Conservation (phyloP, 257 asterid species). For the Solanum chmielewskii region DNA sequence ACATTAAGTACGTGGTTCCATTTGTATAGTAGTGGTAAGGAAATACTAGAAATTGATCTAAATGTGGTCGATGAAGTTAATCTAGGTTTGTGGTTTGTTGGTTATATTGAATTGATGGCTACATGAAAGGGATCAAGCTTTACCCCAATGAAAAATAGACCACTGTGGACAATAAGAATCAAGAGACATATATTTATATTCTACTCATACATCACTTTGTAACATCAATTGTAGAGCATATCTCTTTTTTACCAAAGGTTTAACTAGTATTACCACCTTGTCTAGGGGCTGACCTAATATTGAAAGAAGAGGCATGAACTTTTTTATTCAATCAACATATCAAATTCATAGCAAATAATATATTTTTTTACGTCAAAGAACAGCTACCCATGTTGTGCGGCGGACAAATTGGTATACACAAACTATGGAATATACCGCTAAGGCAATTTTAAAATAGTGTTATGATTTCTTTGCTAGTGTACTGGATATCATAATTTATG, state of each 20-base stretch:
- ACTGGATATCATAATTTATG: too few relatives aligned
- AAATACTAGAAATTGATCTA: conserved; percentile 24
- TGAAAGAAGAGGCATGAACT: neutral
- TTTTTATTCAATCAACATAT: too few relatives aligned
- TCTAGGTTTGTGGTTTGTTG: conserved; percentile 34
- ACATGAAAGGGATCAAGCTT: conserved; percentile 57
- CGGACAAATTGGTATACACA: too few relatives aligned
- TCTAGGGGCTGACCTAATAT: neutral
- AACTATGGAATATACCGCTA: too few relatives aligned
- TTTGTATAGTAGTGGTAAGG: conserved; percentile 64
- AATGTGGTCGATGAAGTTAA: conserved; percentile 24
- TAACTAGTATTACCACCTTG: neutral
- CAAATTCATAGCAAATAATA: neutral
- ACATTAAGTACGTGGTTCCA: conserved; percentile 15
- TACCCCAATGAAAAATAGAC: conserved; percentile 40
- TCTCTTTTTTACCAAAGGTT: neutral
- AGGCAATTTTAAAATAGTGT: too few relatives aligned
- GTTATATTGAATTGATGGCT: conserved; percentile 71
- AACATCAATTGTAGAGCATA: conserved; percentile 8
- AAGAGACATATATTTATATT: conserved; percentile 54
- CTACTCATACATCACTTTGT: conserved; percentile 21
- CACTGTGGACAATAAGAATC: conserved; percentile 52
- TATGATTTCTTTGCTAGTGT: too few relatives aligned
- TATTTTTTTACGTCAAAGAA: too few relatives aligned
- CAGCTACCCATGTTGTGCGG: neutral